Conservation (phyloP, 2,329 filamentous ascomycete species). For the Trichoderma gracile region DNA sequence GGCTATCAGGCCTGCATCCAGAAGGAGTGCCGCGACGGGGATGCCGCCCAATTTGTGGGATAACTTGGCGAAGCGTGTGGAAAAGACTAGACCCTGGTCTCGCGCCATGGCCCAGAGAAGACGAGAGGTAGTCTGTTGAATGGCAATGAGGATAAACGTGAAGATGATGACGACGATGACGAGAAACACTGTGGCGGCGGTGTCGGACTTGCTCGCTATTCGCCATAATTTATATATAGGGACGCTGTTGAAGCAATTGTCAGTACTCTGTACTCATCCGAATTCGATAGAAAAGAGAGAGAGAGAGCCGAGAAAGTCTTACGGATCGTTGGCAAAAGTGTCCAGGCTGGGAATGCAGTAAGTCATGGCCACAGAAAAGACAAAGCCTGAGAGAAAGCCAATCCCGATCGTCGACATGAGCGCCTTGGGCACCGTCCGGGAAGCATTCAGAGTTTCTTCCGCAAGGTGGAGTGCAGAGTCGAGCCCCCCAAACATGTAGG, state of each 20-base stretch:
- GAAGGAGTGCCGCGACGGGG: slow-evolving; percentile 14
- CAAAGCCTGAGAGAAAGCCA: slow-evolving; percentile 38
- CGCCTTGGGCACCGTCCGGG: slow-evolving; percentile 37
- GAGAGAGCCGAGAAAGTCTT: background rate
- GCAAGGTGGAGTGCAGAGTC: slow-evolving; percentile 43
- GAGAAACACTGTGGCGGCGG: slow-evolving; percentile 23
- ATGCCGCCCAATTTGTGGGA: slow-evolving; percentile 4
- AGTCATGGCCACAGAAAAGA: slow-evolving; percentile 37
- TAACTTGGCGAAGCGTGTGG: slow-evolving; percentile 1
- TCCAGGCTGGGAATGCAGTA: slow-evolving; percentile 32
- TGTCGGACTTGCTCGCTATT: slow-evolving; percentile 18
- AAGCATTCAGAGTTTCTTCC: slow-evolving; percentile 40
- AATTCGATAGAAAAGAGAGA: background rate
- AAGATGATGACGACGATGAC: slow-evolving; percentile 23
- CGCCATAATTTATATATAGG: slow-evolving; percentile 25
- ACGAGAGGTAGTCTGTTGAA: slow-evolving; percentile 29
- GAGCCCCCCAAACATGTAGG: slow-evolving; percentile 42
- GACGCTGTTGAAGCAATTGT: background rate
- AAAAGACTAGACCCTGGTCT: slow-evolving; percentile 26
- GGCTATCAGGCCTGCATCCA: slow-evolving; percentile 17
- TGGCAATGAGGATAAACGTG: slow-evolving; percentile 27
- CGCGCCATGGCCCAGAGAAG: slow-evolving; percentile 30
- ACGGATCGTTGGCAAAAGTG: slow-evolving; percentile 25
- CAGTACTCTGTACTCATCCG: background rate
- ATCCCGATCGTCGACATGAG: slow-evolving; percentile 38